A percentile compares a stretch with the other conserved stretches of the same genome.
These are phyloP conservation scores for Trichophyton rubrum DNA, from an alignment of 2,329 filamentous ascomycete species.

Conservation along the genomic window DNA sequence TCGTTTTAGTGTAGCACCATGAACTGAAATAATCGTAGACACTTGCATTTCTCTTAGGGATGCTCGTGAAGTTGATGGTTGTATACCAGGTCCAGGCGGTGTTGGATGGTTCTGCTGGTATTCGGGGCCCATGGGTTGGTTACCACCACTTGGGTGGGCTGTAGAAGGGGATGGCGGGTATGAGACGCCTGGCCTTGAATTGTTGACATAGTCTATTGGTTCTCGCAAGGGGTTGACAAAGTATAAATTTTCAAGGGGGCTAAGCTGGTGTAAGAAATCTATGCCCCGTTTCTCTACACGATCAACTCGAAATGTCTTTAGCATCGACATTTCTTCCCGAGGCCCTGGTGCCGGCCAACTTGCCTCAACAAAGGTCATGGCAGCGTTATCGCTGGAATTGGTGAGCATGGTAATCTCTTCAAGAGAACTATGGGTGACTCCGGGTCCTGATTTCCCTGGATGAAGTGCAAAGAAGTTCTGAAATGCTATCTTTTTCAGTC, in stretches of 20 bases:
- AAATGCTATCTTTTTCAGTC: constrained; percentile 40
- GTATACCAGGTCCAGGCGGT: background rate
- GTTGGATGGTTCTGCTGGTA: background rate
- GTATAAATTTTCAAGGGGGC: constrained; percentile 40
- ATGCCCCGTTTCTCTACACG: constrained; percentile 34
- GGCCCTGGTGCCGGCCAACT: constrained; percentile 35
- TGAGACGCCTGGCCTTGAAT: constrained; percentile 10
- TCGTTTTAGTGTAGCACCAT: constrained; percentile 42
- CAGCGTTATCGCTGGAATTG: constrained; percentile 26
- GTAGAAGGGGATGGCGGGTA: constrained; percentile 8
- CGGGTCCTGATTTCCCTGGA: constrained; percentile 33
- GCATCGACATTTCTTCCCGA: constrained; percentile 13
- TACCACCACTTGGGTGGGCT: constrained; percentile 8
- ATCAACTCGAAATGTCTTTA: constrained; percentile 40
- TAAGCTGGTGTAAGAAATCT: constrained; percentile 31
- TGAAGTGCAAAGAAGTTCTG: constrained; percentile 48
- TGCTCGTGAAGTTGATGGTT: constrained; percentile 18
- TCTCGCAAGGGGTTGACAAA: constrained; percentile 34
- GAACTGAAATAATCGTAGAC: constrained; percentile 38
- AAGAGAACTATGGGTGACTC: constrained; percentile 31
- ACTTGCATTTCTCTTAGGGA: constrained; percentile 29
- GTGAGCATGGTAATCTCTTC: constrained; percentile 44
- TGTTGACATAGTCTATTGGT: constrained; percentile 23
- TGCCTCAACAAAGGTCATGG: constrained; percentile 43
- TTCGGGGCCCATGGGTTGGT: constrained; percentile 7